Evolutionary conservation across 176 grass and related monocot genomes (phyloP), one percentile per base, ranked within the genome.

Genomic region (Saccharum spontaneum): DNA sequence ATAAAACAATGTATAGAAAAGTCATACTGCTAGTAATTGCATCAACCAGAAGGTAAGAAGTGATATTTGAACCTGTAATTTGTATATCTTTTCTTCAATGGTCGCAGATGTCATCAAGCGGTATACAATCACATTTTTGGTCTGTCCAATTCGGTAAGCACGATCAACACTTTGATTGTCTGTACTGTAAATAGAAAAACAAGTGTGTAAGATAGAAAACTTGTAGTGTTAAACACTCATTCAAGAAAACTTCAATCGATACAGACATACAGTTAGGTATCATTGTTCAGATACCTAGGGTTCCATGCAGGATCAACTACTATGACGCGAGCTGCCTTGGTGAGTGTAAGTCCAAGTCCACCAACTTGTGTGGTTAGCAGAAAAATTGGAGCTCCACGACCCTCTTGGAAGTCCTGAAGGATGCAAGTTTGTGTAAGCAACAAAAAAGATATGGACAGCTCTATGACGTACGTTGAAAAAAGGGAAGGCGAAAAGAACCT

Each of bases 281-380:
- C 4, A 81, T 31, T 63, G 9, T 72, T 66, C 28, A 15, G 13
- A 72, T 84, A 95, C 97, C 97, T 98, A 85, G 93, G 97, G 80
- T 98, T 98, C 93, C 97, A 98, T 82, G 89, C 89, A 76, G 97
- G 97, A 90, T 98, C 93, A 82, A 95, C 91, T 44, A 98, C 90
- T 82, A 98, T 98, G 54, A 95, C 97, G 65, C 93, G 97, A 87
- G 89, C 84, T n/a, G 96, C 96, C 82, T 89, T 95, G 59, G 96
- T 95, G 39, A 98, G 96, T 54, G 96, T 98, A 69, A 98, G 93
- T 82, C 96, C 97, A 95, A 98, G 88, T 54, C 93, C 97, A 75
- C 97, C 93, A 76, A 98, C 97, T 94, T 98, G 90, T 77, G 93
- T 92, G 69, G 96, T 95, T 76, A 98, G 85, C 38, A 98, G 81